Evolutionary conservation across 352 stramenopile species (phyloP), one percentile per base, ranked within the genome.

Genomic region (Phytophthora ohioensis): DNA sequence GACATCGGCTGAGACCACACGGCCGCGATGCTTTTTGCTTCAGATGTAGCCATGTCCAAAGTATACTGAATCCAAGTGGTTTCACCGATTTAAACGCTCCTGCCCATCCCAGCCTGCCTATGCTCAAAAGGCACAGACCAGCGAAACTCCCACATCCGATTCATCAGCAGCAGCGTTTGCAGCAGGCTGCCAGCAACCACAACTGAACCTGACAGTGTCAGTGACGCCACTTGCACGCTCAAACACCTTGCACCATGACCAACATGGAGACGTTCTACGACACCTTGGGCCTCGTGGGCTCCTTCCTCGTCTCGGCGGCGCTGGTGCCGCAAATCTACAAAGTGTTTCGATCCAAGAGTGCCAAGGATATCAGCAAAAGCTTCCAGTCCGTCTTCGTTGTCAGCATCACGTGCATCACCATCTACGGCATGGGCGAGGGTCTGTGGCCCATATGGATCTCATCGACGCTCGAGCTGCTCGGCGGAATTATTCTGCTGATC

Each of bases 391-490:
- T 87, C 42, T 88, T 87, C 68, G 67, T 82, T 15, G 21, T 80
- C 12, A 75, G 82, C 4, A 71, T 88, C 61, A 41, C 67, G 35
- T 69, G 79, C 36, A 81, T 87, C 17, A 79, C 76, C 15, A 52
- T 79, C n/a, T 88, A 90, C 49, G 76, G 79, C 31, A 60, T 85
- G 57, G 79, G 73, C 59, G 68, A 87, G 39, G 74, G 60, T 0
- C 71, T 87, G 11, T 88, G 81, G 79, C 81, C 81, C n/a, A 86
- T 90, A 31, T 90, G 77, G 66, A 86, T 90, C 48, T 79, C 81
- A 27, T 81, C 71, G 27, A 76, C 67, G 17, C 71, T 87, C 36
- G 79, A 90, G 43, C 69, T 87, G 30, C 62, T 79, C 13, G 81
- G 75, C 1, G 69, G 67, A 0, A 61, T 85, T 38, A 60, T 83